A percentile compares a stretch with the other conserved stretches of the same genome.
Conservation (phyloP, 768 basidiomycete genomes). For the Lactarius hatsudake region DNA sequence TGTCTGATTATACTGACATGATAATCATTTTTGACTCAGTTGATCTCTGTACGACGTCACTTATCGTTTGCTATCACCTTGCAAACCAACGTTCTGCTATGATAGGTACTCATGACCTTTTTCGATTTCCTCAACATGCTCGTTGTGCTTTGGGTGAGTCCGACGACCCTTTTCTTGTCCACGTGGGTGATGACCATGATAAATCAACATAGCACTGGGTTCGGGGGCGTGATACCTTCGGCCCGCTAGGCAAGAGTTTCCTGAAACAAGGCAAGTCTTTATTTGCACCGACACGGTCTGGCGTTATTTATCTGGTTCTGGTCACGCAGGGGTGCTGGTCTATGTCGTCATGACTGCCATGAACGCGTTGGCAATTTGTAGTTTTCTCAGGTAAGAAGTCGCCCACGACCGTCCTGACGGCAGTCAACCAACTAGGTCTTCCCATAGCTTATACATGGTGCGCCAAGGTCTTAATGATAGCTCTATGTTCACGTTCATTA, state of each 20-base stretch:
- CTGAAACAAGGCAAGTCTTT: conserved; percentile 24
- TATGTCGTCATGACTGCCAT: conserved; percentile 24
- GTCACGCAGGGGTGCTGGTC: conserved; percentile 20
- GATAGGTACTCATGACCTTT: conserved; percentile 10
- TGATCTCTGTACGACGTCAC: conserved; percentile 12
- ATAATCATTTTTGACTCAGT: not conserved
- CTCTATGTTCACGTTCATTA: no score
- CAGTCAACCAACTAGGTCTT: not conserved
- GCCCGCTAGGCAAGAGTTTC: conserved; percentile 22
- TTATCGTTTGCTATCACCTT: not conserved
- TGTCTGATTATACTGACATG: not conserved
- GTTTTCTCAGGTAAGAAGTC: conserved; percentile 16
- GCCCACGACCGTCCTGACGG: not conserved
- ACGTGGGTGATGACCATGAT: not conserved
- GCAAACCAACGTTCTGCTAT: not conserved
- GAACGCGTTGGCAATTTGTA: conserved; percentile 22
- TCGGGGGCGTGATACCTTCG: conserved; percentile 9
- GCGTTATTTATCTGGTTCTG: not conserved
- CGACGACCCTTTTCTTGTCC: no score
- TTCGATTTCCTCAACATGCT: conserved; percentile 22
- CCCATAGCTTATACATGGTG: conserved; percentile 2
- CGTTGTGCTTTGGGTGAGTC: conserved; percentile 15
- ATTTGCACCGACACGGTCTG: not conserved
- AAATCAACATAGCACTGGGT: conserved; percentile 15
- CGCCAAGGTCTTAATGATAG: not conserved